phyloP scores from a whole-genome alignment of 306 rosid genomes.

The Quercus ilex region DNA sequence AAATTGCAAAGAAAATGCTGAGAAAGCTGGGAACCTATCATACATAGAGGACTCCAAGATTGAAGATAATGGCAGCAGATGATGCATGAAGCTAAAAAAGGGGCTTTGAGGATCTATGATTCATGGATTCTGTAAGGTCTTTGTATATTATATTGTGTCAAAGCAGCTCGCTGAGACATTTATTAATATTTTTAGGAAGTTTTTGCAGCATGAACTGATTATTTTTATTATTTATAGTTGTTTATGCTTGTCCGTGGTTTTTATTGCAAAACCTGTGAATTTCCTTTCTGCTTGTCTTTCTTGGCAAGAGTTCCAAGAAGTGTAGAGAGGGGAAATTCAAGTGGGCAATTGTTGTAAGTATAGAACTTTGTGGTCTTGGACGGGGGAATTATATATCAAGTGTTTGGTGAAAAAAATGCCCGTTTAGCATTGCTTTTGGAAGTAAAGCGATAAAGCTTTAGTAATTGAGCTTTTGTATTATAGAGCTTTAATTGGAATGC shows the following conservation, averaged over 20 bases:
- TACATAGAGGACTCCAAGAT: slow-evolving; percentile 46
- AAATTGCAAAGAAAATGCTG: slow-evolving; percentile 45
- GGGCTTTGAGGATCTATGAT: slow-evolving; percentile 16
- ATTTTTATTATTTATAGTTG: slow-evolving; percentile 18
- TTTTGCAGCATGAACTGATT: slow-evolving; percentile 22
- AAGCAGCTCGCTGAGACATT: slow-evolving; percentile 93
- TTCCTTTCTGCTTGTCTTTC: neutral
- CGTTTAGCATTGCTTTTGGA: too few relatives aligned
- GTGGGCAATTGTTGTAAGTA: neutral
- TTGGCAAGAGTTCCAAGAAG: neutral
- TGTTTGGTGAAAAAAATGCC: neutral
- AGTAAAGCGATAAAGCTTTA: too few relatives aligned
- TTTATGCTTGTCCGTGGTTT: slow-evolving; percentile 14
- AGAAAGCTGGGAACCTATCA: slow-evolving; percentile 40
- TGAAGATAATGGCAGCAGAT: slow-evolving; percentile 38
- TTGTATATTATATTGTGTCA: slow-evolving; percentile 56
- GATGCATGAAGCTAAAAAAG: slow-evolving; percentile 18
- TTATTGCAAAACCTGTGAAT: neutral
- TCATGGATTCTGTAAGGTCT: neutral
- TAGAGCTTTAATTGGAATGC: too few relatives aligned
- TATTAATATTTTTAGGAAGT: slow-evolving; percentile 23
- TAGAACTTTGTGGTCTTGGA: neutral
- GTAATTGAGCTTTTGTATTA: too few relatives aligned
- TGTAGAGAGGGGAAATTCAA: neutral
- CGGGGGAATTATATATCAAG: neutral